Percentiles rank a stretch among this genome's conserved stretches.
Evolutionary conservation across 106 monocot species (phyloP).

Genomic region (Platanthera zijinensis): DNA sequence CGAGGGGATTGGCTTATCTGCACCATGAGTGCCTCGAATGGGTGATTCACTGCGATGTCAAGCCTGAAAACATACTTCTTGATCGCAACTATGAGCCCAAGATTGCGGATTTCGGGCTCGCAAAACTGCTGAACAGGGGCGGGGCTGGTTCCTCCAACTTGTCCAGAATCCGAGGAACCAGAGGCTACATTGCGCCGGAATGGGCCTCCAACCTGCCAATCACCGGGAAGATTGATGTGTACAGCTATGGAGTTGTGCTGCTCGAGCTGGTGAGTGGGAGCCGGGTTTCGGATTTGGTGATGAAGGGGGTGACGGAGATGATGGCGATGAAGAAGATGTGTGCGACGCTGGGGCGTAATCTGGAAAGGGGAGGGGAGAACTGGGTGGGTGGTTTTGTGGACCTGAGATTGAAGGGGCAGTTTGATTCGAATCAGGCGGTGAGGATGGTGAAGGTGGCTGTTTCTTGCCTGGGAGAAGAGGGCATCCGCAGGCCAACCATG

Average conservation of each 20-base stretch:
- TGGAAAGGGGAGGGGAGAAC: conserved; percentile 4
- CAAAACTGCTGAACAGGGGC: conserved; percentile 15
- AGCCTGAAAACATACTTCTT: conserved; percentile 56
- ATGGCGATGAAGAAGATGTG: neutral
- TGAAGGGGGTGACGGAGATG: neutral
- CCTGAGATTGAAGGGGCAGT: conserved; percentile 16
- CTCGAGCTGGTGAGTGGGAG: conserved; percentile 35
- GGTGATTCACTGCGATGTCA: conserved; percentile 62
- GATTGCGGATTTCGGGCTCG: conserved; percentile 20
- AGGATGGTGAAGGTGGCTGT: conserved; percentile 17
- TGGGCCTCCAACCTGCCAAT: conserved; percentile 30
- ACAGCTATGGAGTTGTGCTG: conserved; percentile 42
- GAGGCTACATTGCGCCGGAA: conserved; percentile 43
- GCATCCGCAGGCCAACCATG: conserved; percentile 29
- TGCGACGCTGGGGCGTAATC: neutral
- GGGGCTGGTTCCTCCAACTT: neutral
- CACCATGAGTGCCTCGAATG: conserved; percentile 70
- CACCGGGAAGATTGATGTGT: conserved; percentile 39
- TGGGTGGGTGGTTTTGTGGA: conserved; percentile 10
- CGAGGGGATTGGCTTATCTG: conserved; percentile 55
- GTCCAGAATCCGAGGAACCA: conserved; percentile 15
- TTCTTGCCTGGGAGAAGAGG: conserved; percentile 27
- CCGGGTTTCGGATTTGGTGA: conserved; percentile 14
- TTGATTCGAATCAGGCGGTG: conserved; percentile 12
- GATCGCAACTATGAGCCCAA: conserved; percentile 30